phyloP scores from a whole-genome alignment of 169 alveolate species.

The Plasmodium berghei region DNA sequence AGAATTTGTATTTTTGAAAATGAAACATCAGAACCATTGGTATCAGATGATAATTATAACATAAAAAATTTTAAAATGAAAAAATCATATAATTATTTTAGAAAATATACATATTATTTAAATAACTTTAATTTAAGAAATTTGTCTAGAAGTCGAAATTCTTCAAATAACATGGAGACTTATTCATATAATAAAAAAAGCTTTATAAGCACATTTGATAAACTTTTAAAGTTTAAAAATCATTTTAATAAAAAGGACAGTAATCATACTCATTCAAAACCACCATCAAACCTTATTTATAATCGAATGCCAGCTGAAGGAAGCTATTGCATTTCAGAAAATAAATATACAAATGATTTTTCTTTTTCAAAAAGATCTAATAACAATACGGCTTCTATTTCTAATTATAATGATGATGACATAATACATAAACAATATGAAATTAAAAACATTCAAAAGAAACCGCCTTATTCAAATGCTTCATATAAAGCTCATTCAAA shows the following conservation, averaged over 20 bases:
- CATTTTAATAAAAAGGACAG: slow-evolving; percentile 32
- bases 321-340: background rate
- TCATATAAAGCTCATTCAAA: background rate
- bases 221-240: slow-evolving; percentile 22
- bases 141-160: slow-evolving; percentile 14
- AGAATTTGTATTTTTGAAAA: slow-evolving; percentile 68
- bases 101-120: slow-evolving; percentile 60
- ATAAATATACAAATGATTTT: background rate
- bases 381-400: background rate
- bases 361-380: background rate
- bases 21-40: slow-evolving; percentile 54
- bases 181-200: slow-evolving; percentile 23
- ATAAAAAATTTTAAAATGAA: slow-evolving; percentile 25
- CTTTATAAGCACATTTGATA: slow-evolving; percentile 40
- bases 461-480: background rate
- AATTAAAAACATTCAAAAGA: background rate
- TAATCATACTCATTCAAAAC: background rate
- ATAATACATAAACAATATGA: background rate
- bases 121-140: slow-evolving; percentile 34
- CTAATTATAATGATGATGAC: background rate
- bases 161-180: slow-evolving; percentile 25
- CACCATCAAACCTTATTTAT: slow-evolving; percentile 15
- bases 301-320: slow-evolving; percentile 19
- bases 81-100: slow-evolving; percentile 52
- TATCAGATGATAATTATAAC: slow-evolving; percentile 32